Conservation (phyloP, 176 grass and related monocot species). For the Lolium rigidum region DNA sequence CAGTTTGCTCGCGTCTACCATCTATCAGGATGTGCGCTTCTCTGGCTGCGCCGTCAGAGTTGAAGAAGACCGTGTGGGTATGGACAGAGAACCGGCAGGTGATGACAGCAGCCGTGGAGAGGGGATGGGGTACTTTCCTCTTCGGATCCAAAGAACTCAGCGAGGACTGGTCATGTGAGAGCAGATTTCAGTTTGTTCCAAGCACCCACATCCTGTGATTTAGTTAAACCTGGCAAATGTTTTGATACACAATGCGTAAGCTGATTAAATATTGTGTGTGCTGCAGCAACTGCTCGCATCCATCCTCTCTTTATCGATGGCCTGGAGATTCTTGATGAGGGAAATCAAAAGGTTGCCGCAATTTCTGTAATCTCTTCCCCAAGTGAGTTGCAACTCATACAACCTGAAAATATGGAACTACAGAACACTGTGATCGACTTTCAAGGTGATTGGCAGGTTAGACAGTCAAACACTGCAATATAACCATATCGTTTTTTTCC, state of each 20-base stretch:
- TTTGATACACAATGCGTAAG: neutral
- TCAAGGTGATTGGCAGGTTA: slow-evolving; percentile 86
- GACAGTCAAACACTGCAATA: slow-evolving; percentile 9
- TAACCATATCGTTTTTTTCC: neutral
- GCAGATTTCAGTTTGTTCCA: neutral
- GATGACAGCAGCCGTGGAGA: slow-evolving; percentile 84
- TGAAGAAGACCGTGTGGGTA: slow-evolving; percentile 81
- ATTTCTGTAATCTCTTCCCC: slow-evolving; percentile 78
- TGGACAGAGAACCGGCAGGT: slow-evolving; percentile 86
- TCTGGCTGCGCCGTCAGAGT: neutral
- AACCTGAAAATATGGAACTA: slow-evolving; percentile 56
- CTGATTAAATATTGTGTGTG: neutral
- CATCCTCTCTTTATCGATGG: slow-evolving; percentile 79
- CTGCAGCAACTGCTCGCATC: slow-evolving; percentile 79
- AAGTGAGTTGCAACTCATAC: slow-evolving; percentile 61
- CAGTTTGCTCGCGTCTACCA: slow-evolving; percentile 14
- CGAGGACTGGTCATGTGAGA: slow-evolving; percentile 86
- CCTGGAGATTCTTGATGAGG: slow-evolving; percentile 52
- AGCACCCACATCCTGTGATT: neutral
- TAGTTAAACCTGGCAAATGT: neutral
- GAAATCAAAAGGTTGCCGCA: slow-evolving; percentile 55
- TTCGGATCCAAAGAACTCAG: slow-evolving; percentile 76
- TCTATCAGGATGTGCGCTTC: slow-evolving; percentile 47
- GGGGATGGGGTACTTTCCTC: slow-evolving; percentile 93
- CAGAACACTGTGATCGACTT: slow-evolving; percentile 76